A percentile compares a stretch with the other conserved stretches of the same genome.
Evolutionary conservation across 805 yeast species (phyloP).

Genomic region (Phaffomyces antillensis): DNA sequence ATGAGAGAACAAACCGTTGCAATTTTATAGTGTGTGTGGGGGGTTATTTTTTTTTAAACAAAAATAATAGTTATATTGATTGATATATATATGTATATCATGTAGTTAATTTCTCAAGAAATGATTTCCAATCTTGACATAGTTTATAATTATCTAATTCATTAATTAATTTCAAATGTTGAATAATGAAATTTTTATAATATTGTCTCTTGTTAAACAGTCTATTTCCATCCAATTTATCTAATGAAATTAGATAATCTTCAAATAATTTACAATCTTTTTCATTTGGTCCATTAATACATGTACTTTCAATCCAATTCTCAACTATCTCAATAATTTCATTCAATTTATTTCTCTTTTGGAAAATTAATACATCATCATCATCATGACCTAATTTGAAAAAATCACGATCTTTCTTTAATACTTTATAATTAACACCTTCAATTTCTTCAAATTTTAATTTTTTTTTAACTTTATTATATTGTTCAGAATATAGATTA

Average conservation of each 20-base stretch:
- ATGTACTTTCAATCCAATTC: slow-evolving; percentile 32
- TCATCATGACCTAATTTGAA: neutral
- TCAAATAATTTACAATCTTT: slow-evolving; percentile 33
- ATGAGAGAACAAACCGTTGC: neutral
- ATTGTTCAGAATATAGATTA: slow-evolving; percentile 10
- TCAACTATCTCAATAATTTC: slow-evolving; percentile 28
- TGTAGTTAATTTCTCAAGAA: neutral
- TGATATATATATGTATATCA: neutral
- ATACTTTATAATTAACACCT: neutral
- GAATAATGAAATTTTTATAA: slow-evolving; percentile 5
- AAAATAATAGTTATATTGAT: too few species aligned
- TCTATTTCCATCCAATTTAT: neutral
- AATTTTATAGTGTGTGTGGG: neutral
- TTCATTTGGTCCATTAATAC: slow-evolving; percentile 30
- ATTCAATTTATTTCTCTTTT: slow-evolving; percentile 18
- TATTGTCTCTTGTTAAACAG: slow-evolving; percentile 17
- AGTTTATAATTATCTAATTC: slow-evolving; percentile 1
- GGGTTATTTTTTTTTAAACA: too few species aligned
- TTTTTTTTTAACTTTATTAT: slow-evolving; percentile 8
- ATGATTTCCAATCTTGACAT: slow-evolving; percentile 10
- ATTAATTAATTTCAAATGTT: slow-evolving; percentile 4
- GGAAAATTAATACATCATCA: neutral
- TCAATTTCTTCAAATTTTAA: neutral
- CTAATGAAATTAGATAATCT: slow-evolving; percentile 22
- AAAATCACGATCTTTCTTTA: neutral